Evolutionary conservation across 176 grass and related monocot species (phyloP).

Genomic region (Urochloa ruziziensis): DNA sequence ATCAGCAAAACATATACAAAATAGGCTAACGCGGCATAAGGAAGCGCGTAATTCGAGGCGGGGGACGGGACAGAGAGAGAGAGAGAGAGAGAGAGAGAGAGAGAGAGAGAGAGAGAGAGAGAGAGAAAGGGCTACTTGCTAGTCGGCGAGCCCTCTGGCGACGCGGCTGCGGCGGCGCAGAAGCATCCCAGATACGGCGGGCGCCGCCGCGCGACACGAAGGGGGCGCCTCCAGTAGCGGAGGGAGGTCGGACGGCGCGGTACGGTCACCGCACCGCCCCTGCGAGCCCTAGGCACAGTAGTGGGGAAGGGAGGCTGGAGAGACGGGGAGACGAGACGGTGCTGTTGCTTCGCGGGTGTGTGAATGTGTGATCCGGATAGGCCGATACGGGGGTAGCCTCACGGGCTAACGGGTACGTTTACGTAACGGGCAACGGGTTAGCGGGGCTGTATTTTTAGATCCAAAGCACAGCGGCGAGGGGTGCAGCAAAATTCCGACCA

Average conservation of each 20-base stretch:
- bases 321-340: background rate
- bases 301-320: slow-evolving; percentile 11
- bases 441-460: background rate
- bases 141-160: background rate
- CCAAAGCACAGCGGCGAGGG: slow-evolving; percentile 13
- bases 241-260: slow-evolving; percentile 6
- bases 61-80: too few relatives aligned
- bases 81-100: too few relatives aligned
- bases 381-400: background rate
- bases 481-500: background rate
- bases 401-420: background rate
- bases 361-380: slow-evolving; percentile 35
- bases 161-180: background rate
- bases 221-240: slow-evolving; percentile 9
- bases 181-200: background rate
- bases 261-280: slow-evolving; percentile 11
- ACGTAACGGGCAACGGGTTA: background rate
- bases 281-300: slow-evolving; percentile 41
- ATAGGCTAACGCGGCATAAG: background rate
- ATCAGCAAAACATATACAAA: background rate
- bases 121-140: slow-evolving; percentile 9
- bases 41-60: background rate
- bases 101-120: background rate
- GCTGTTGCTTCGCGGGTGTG: slow-evolving; percentile 25
- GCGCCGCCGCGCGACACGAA: background rate